Evolutionary conservation across 2,329 filamentous ascomycete species (phyloP), one percentile per base, ranked within the genome.

Genomic region (Fusarium mundagurra): DNA sequence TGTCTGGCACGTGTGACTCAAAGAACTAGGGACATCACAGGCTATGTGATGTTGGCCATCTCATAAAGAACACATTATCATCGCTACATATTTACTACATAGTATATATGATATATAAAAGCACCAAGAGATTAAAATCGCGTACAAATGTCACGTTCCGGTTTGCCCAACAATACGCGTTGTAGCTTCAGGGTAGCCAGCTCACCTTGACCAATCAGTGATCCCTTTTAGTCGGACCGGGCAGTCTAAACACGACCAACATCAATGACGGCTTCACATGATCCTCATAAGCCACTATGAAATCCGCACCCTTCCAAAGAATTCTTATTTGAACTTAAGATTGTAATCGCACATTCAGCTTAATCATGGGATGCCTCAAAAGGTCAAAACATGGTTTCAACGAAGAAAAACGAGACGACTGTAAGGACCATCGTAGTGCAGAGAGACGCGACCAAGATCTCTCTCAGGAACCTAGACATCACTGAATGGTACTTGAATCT

Each of bases 1-100:
- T 31, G 29, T 31, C 29, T 9, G 3, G 29, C 29, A 8, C 7
- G 29, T 31, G 29, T 31, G 7, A 31, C 11, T 39, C 18, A 18
- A 39, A 18, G 5, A 14, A n/a, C 8, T 33, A 18, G 18, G 0
- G 7, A 24, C 16, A 10, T 10, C 11, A 24, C 16, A 51, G 2
- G 0, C 16, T 16, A 33, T 50, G 16, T 13, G 0, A 31, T 50
- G 3, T 1, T 2, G 8, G 17, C n/a, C n/a, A n/a, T n/a, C 18
- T 38, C 10, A 17, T 13, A 4, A 9, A 18, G 2, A n/a, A 14
- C 8, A 20, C 4, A 10, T 20, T 20, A 14, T 3, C 1, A 8
- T 13, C 16, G 8, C 10, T n/a, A 6, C 13, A 18, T 2, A 0
- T 3, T 11, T 44, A n/a, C 10, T 18, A 9, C 10, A 9, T 10